Evolutionary conservation across 106 monocot species (phyloP).

Genomic region (Agapanthus africanus): DNA sequence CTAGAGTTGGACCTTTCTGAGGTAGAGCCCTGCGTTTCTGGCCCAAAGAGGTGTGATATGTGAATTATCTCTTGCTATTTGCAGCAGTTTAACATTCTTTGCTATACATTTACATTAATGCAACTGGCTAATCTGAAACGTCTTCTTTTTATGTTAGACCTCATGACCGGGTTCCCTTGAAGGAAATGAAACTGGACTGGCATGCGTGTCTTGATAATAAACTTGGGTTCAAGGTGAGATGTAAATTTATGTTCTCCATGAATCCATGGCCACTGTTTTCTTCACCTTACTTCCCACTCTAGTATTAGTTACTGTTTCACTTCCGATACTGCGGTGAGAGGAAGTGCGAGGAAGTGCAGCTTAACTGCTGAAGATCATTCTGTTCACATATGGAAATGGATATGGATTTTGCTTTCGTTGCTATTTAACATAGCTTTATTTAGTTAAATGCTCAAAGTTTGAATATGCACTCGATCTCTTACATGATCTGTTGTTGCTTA

Average conservation of each 20-base stretch:
- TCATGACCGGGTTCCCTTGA: constrained; percentile 77
- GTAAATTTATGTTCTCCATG: not conserved
- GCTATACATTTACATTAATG: not conserved
- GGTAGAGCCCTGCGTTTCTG: constrained; percentile 71
- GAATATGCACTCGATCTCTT: not conserved
- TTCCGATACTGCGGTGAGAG: not conserved
- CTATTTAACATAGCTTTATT: not conserved
- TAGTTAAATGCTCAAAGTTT: no score
- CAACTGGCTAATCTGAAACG: not conserved
- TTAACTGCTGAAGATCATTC: not conserved
- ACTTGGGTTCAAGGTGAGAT: constrained; percentile 84
- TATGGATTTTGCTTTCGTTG: not conserved
- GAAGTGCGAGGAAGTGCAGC: not conserved
- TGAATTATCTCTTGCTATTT: not conserved
- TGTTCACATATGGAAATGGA: not conserved
- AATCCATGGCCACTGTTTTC: not conserved
- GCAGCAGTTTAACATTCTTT: not conserved
- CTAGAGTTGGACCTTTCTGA: constrained; percentile 58
- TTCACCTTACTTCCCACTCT: not conserved
- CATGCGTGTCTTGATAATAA: constrained; percentile 73
- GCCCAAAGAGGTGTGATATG: constrained; percentile 60
- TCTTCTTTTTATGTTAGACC: constrained; percentile 25
- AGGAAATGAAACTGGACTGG: constrained; percentile 85
- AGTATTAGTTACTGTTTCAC: not conserved
- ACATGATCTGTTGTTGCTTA: not conserved